A percentile compares a stretch with the other conserved stretches of the same genome.
Evolutionary conservation across 164 flowering plant species (phyloP).

Genomic region (Brasenia schreberi): DNA sequence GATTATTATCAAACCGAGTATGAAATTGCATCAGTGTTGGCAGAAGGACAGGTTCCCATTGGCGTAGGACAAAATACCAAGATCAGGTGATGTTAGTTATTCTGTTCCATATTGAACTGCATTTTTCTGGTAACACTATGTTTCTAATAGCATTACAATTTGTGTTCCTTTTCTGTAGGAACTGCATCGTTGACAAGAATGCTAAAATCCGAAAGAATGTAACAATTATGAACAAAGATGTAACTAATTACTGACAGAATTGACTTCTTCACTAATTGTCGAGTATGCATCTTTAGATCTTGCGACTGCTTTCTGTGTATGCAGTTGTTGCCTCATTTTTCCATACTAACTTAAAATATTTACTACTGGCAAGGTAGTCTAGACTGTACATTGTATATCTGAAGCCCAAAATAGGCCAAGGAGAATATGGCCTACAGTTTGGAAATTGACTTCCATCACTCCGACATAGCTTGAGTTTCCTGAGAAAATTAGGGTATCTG

Average conservation of each 20-base stretch:
- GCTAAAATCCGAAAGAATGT: slow-evolving; percentile 87
- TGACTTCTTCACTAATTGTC: background rate
- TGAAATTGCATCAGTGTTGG: slow-evolving; percentile 81
- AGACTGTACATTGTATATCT: background rate
- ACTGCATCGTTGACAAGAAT: slow-evolving; percentile 94
- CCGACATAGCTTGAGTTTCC: too few relatives aligned
- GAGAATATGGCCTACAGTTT: too few relatives aligned
- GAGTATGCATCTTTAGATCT: background rate
- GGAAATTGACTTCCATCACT: too few relatives aligned
- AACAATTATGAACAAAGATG: slow-evolving; percentile 59
- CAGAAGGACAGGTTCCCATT: slow-evolving; percentile 81
- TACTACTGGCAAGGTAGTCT: background rate
- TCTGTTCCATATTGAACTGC: background rate
- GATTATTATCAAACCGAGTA: slow-evolving; percentile 90
- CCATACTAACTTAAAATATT: background rate
- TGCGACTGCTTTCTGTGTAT: background rate
- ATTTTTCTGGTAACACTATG: background rate
- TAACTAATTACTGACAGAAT: slow-evolving; percentile 19
- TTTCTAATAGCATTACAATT: too few relatives aligned
- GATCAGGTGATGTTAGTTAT: slow-evolving; percentile 38
- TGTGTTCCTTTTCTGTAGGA: slow-evolving; percentile 27
- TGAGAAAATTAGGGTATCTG: background rate
- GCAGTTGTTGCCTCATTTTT: background rate
- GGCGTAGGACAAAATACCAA: slow-evolving; percentile 85
- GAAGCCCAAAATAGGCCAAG: background rate